Conservation (phyloP, 1,284 basidiomycete species). For the Malassezia nana region DNA sequence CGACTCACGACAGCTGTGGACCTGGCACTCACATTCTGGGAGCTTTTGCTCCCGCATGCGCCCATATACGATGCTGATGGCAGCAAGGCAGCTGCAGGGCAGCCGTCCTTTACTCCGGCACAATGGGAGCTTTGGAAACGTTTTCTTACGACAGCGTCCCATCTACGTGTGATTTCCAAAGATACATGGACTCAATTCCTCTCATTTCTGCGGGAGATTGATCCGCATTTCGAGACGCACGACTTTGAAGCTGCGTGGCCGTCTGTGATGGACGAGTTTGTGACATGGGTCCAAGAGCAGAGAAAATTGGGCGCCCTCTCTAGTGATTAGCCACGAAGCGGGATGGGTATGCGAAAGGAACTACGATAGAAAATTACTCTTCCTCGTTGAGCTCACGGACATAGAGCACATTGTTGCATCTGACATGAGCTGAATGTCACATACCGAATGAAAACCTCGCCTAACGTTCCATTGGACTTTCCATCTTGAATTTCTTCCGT, state of each 20-base stretch:
- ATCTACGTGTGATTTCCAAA: constrained; percentile 71
- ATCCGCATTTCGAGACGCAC: constrained; percentile 68
- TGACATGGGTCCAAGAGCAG: constrained; percentile 46
- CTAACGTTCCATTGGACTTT: constrained; percentile 84
- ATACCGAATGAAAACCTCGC: constrained; percentile 94
- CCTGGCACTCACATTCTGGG: constrained; percentile 73
- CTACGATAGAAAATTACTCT: neutral
- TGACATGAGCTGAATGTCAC: constrained; percentile 29
- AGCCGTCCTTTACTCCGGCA: constrained; percentile 47
- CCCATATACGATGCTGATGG: constrained; percentile 54
- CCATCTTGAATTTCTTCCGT: constrained; percentile 97
- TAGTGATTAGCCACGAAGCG: neutral
- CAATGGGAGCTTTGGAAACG: constrained; percentile 75
- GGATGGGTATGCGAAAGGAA: neutral
- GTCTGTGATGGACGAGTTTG: constrained; percentile 76
- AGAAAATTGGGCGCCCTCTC: neutral
- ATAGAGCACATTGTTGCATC: constrained; percentile 47
- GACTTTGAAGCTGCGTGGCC: constrained; percentile 83
- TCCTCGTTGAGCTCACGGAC: constrained; percentile 34
- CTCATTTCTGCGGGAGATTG: constrained; percentile 71
- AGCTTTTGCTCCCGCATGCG: constrained; percentile 67
- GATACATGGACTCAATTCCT: constrained; percentile 81
- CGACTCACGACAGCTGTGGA: constrained; percentile 55
- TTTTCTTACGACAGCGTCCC: constrained; percentile 61
- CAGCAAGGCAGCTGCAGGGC: constrained; percentile 55